phyloP scores from a whole-genome alignment of 495 filamentous ascomycete genomes.

The Aspergillus kassunensis region DNA sequence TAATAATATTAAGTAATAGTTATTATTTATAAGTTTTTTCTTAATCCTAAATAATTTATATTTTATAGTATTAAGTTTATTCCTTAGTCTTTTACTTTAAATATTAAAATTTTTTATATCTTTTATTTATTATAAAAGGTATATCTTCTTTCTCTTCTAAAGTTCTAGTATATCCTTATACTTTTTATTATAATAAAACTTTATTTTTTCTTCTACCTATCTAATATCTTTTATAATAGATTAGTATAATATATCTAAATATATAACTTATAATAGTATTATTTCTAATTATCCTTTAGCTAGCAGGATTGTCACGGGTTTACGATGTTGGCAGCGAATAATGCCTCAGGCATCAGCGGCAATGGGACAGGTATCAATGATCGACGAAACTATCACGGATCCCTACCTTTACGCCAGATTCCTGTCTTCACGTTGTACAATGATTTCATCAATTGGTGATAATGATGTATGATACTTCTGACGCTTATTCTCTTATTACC shows the following conservation, averaged over 20 bases:
- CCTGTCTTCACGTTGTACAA: no score
- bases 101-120: not conserved
- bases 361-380: no score
- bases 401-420: no score
- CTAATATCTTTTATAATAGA: not conserved
- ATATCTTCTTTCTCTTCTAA: constrained; percentile 1
- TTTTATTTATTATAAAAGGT: constrained; percentile 7
- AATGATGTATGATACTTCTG: no score
- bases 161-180: not conserved
- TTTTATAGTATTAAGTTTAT: constrained; percentile 5
- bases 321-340: no score
- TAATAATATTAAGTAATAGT: not conserved
- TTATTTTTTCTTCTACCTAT: no score
- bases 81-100: not conserved
- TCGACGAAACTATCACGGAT: no score
- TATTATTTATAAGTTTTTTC: constrained; percentile 3
- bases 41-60: constrained; percentile 7
- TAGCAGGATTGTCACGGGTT: not conserved
- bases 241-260: not conserved
- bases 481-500: no score
- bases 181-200: no score
- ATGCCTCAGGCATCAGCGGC: no score
- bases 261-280: not conserved
- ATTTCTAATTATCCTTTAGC: not conserved
- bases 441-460: no score